A percentile compares a stretch with the other conserved stretches of the same genome.
phyloP scores from a whole-genome alignment of 2,329 filamentous ascomycete genomes.

The Metarhizium brunneum region DNA sequence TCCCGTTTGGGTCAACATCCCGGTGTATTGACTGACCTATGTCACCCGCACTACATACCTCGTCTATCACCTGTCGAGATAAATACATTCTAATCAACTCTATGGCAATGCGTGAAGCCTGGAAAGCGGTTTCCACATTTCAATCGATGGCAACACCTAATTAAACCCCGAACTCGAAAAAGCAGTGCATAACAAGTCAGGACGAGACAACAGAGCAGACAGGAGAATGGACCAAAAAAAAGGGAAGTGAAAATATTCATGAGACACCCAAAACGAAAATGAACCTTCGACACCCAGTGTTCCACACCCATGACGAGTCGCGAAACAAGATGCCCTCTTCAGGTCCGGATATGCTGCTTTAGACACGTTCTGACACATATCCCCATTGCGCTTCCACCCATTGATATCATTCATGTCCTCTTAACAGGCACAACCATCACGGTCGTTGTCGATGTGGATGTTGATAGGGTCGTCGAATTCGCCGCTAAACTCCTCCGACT shows the following conservation, averaged over 20 bases:
- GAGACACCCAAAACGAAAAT: not conserved
- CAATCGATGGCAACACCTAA: not conserved
- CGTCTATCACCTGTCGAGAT: not conserved
- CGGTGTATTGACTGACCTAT: not conserved
- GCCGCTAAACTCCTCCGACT: constrained; percentile 93
- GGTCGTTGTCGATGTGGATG: constrained; percentile 90
- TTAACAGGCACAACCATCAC: constrained; percentile 89
- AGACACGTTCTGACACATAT: not conserved
- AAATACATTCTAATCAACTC: not conserved
- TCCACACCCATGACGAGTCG: constrained; percentile 7
- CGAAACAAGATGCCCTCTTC: constrained; percentile 5
- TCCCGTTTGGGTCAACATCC: not conserved
- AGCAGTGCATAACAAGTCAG: not conserved
- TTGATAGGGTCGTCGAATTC: constrained; percentile 98
- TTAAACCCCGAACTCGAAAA: not conserved
- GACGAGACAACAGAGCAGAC: not conserved
- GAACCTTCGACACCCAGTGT: constrained; percentile 8
- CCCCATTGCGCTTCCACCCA: not conserved
- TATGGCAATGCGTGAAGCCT: not conserved
- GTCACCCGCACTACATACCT: not conserved
- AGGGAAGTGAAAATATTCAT: not conserved
- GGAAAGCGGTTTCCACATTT: not conserved
- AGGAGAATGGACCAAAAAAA: constrained; percentile 6
- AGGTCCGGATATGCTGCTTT: constrained; percentile 7
- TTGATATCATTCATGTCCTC: constrained; percentile 1